phyloP scores from a whole-genome alignment of 2,329 filamentous ascomycete species.

The Immersiporthe knoxdaviesiana region DNA sequence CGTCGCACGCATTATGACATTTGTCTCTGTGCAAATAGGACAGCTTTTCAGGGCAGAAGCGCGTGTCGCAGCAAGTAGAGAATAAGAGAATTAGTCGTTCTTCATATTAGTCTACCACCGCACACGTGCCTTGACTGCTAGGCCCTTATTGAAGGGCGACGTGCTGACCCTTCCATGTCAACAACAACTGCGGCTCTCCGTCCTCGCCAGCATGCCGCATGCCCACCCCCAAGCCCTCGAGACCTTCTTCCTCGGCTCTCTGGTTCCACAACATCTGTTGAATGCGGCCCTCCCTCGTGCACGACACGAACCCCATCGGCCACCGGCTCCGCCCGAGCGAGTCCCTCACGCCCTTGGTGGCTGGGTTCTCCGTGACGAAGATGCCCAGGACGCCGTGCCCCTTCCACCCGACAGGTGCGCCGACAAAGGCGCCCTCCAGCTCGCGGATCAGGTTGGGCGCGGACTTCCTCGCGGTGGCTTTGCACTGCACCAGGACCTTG shows the following conservation, averaged over 20 bases:
- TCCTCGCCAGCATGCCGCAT: conserved; percentile 45
- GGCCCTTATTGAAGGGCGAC: conserved; percentile 35
- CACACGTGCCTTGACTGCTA: neutral
- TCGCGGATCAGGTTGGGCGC: conserved; percentile 70
- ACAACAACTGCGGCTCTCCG: conserved; percentile 47
- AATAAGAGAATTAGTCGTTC: neutral
- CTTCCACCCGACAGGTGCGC: conserved; percentile 74
- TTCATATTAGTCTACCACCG: too few species aligned
- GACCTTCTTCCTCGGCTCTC: conserved; percentile 61
- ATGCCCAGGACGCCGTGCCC: conserved; percentile 68
- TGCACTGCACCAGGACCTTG: conserved; percentile 68
- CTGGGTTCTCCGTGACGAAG: conserved; percentile 68
- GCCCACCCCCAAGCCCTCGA: conserved; percentile 62
- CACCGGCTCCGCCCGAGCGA: conserved; percentile 67
- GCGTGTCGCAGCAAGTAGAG: neutral
- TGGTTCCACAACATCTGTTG: conserved; percentile 76
- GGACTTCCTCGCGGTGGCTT: conserved; percentile 56
- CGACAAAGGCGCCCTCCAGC: conserved; percentile 76
- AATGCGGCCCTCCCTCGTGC: conserved; percentile 60
- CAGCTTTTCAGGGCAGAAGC: neutral
- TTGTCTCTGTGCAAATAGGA: neutral
- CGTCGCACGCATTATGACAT: neutral
- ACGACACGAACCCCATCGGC: conserved; percentile 73
- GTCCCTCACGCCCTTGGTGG: conserved; percentile 78
- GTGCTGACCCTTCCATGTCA: conserved; percentile 55